Evolutionary conservation across 2,329 filamentous ascomycete genomes (phyloP), one percentile per base, ranked within the genome.

Genomic region (Epichloe brachyelytri): DNA sequence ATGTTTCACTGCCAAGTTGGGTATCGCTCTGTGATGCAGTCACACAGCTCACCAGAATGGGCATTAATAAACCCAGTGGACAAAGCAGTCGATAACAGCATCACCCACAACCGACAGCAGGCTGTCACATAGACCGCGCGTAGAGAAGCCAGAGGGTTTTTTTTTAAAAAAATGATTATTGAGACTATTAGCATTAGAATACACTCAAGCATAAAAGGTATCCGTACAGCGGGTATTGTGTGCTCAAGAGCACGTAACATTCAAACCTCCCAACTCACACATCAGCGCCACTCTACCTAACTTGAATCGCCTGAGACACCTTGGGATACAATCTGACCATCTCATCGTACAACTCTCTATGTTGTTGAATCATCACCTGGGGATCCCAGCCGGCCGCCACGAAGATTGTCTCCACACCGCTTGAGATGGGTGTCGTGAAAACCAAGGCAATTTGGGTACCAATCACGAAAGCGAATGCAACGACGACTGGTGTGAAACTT

Each of bases 331-430:
- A 82, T 48, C 76, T 70, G 1, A 95, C 74, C 80, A 97, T 85
- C 55, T 80, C 76, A 15, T 81, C 71, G 65, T 91, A 96, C 45
- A 97, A 69, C 54, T 94, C 88, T 0, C 83, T 81, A 65, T 95
- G 90, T 93, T 83, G 41, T 79, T 74, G 63, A 88, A 88, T 84
- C 71, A 95, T 71, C 8, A 91, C 85, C 61, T 85, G 77, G 0
- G 81, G 80, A 46, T 83, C 79, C 76, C 80, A 84, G 0, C 79
- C 80, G 44, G 77, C 71, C 0, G 88, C 89, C 0, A 95, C 88
- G 59, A 96, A 96, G 54, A 95, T 86, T 0, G 90, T 94, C 58
- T 95, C 86, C 55, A 95, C 80, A n/a, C 91, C 91, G 60, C 84
- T 90, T 56, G 83, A 83, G 51, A 97, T 74, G 1, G 91, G 91